Evolutionary conservation across 1,139 yeast species (phyloP), one percentile per base, ranked within the genome.

Genomic region (Arxiozyma heterogenica): DNA sequence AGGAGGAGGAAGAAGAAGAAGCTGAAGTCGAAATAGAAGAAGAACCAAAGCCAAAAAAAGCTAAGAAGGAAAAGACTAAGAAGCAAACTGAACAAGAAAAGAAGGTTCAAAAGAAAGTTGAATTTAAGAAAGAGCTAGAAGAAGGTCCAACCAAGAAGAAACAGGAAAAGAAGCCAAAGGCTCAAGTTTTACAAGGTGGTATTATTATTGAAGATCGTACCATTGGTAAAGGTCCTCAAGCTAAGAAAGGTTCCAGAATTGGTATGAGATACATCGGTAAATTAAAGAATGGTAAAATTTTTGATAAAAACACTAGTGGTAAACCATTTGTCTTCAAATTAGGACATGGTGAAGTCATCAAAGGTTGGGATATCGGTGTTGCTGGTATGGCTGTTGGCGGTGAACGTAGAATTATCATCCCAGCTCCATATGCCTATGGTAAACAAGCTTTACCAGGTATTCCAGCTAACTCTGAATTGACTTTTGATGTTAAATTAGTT

Each of bases 301-400:
- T 93, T 66, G 99, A 93, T 79, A 90, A 93, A 74, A 93, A 93
- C 82, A 90, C 97, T 64, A 80, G 85, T 61, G 99, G 99, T 65
- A 91, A 89, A 78, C 98, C 99, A 67, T 93, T 94, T 73, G 74
- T 76, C 60, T 94, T 93, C 75, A 82, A 81, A 61, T 81, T 93
- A 64, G 98, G 98, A 66, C 88, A 86, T 73, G 98, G 98, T 69
- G 98, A 94, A 75, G 96, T 95, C 68, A 94, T 94, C 78, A 89
- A 88, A 74, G 98, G 98, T 60, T 93, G 96, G 86, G 99, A 93
- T 71, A 80, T 91, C 66, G 98, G 98, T 78, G 95, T 93, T 65
- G 89, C 91, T 55, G 98, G 98, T 71, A 91, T 94, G 98, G 83
- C 95, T 58, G 95, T 89, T 70, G 96, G 96, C 66, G 98, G 98